Base-by-base conservation (phyloP, 495 filamentous ascomycete species). In the Penicillium malachiteum region DNA sequence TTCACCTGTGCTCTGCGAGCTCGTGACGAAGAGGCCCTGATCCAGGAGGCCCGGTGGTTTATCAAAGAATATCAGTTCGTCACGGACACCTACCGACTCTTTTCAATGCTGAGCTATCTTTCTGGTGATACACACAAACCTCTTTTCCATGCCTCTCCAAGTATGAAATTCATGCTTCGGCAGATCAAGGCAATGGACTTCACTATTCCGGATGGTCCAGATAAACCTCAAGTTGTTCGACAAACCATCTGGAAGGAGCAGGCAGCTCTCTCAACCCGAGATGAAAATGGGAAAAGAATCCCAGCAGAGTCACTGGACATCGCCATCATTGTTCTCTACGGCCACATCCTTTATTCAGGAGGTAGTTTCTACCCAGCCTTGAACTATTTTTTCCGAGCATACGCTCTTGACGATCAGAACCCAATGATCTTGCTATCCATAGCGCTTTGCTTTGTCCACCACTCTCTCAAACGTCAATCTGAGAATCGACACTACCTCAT, bases 121-220 rank as follows among this genome's bases (percentile, higher is more conserved):
- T 87, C 80, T 48, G 72, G 76, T 13, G 68, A 79, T 39, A 71
- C 74, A 40, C 70, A 67, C 26, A 68, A 71, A 52, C 71, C 72
- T 6, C 70, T 79, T 44, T 86, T 83, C 63, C 79, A 84, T 58
- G 78, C 79, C 17, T 80, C 78, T 5, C 76, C 82, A 10, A 79
- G 87, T 31, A 91, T 95, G 71, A 97, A 97, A 64, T 95, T 87
- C 67, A 84, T 97, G 65, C 78, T 96, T 9, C 83, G 92, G 17
- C 90, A 93, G 70, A 87, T 97, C 71, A 96, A 96, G 69, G 85
- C 86, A 12, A 91, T 96, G 83, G 94, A 98, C 64, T 84, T 76
- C 55, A 76, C 76, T 8, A 55, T 84, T 0, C 68, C 75, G 7
- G 63, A 68, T 3, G 61, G 73, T 13, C 51, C 48, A 7, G 62